These are phyloP conservation scores for Aspergillus fischeri DNA, from an alignment of 2,329 filamentous ascomycete genomes.

Conservation along the genomic window DNA sequence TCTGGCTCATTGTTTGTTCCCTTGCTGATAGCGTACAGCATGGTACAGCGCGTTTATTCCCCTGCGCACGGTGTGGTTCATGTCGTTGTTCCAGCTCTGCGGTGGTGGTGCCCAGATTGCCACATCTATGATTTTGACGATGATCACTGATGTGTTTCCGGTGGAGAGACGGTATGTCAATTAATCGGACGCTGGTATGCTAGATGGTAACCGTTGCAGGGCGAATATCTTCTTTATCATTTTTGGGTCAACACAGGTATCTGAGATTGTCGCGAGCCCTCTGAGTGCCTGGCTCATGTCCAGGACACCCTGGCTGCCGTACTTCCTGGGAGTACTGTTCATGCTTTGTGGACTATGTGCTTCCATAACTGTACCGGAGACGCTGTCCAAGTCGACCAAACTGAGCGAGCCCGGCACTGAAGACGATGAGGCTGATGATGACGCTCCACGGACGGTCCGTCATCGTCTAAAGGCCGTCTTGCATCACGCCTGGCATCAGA, in stretches of 20 bases:
- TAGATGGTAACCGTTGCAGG: neutral
- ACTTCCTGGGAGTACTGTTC: slow-evolving; percentile 2
- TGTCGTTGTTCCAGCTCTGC: slow-evolving; percentile 10
- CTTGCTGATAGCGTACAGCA: neutral
- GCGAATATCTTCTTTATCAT: slow-evolving; percentile 8
- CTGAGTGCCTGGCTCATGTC: slow-evolving; percentile 12
- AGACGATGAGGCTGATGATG: neutral
- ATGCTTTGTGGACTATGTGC: slow-evolving; percentile 3
- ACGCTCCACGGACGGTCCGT: neutral
- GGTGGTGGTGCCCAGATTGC: slow-evolving; percentile 10
- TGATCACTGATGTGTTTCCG: slow-evolving; percentile 10
- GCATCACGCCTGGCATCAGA: neutral
- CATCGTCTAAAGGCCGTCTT: neutral
- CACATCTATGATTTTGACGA: slow-evolving; percentile 6
- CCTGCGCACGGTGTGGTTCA: slow-evolving; percentile 9
- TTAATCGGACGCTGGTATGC: neutral
- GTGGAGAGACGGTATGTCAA: slow-evolving; percentile 3
- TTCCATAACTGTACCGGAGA: slow-evolving; percentile 7
- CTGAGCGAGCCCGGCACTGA: neutral
- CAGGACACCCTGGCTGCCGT: slow-evolving; percentile 7
- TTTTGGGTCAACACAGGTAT: neutral
- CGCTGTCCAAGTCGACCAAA: neutral
- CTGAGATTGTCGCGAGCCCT: slow-evolving; percentile 8
- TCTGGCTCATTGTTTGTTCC: neutral
- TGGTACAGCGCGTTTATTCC: slow-evolving; percentile 8